Evolutionary conservation across 306 rosid genomes (phyloP).

Genomic region (Erythrophleum fordii): DNA sequence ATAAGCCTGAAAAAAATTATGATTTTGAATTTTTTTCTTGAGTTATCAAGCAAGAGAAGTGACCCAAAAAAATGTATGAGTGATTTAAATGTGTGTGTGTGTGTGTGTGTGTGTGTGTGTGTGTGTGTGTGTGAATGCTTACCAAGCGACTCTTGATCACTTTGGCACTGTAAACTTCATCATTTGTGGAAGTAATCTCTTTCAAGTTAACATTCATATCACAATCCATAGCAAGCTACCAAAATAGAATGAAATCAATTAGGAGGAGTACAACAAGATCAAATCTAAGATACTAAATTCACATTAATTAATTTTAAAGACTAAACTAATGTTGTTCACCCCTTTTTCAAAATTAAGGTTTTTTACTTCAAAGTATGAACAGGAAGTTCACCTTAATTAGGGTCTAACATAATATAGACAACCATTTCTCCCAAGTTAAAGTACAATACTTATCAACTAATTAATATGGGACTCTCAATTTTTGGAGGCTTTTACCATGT

Average conservation of each 20-base stretch:
- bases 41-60: neutral
- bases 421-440: too few species aligned
- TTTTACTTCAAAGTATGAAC: too few species aligned
- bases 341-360: too few species aligned
- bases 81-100: neutral
- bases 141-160: constrained; percentile 40
- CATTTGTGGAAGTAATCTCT: constrained; percentile 33
- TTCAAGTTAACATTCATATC: constrained; percentile 42
- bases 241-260: neutral
- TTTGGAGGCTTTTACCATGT: too few species aligned
- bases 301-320: too few species aligned
- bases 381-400: too few species aligned
- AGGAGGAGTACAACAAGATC: neutral
- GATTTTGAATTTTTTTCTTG: neutral
- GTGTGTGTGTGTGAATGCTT: too few species aligned
- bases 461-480: too few species aligned
- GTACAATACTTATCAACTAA: too few species aligned
- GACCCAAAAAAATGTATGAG: neutral
- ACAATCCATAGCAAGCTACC: constrained; percentile 58
- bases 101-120: too few species aligned
- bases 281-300: neutral
- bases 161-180: constrained; percentile 35
- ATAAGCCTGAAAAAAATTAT: constrained; percentile 42
- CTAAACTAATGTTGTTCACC: too few species aligned
- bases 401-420: too few species aligned